Evolutionary conservation across 345 rosid genomes (phyloP).

Genomic region (Rhodomyrtus tomentosa): DNA sequence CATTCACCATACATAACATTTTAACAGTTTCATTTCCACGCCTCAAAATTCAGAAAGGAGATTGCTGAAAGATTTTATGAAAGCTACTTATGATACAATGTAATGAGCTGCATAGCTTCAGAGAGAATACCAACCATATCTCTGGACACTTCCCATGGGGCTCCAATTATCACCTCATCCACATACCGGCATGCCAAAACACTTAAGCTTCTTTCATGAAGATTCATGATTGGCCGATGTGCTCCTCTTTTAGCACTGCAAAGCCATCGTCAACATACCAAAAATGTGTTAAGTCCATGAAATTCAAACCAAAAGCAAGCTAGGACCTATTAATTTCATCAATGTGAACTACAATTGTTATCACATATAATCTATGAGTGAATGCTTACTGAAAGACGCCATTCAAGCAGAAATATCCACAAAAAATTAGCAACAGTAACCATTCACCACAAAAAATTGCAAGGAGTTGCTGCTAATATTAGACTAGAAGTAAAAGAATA

Average conservation of each 20-base stretch:
- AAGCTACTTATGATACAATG: neutral
- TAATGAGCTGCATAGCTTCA: neutral
- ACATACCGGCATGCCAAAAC: conserved; percentile 71
- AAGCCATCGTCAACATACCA: neutral
- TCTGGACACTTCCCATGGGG: conserved; percentile 59
- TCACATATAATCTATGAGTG: neutral
- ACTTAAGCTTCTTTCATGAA: conserved; percentile 73
- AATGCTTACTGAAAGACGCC: neutral
- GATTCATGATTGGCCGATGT: conserved; percentile 74
- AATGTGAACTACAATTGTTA: neutral
- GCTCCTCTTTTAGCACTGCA: conserved; percentile 60
- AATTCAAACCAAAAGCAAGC: neutral
- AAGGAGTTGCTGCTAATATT: neutral
- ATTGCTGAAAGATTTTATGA: neutral
- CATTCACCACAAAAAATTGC: neutral
- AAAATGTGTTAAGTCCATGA: neutral
- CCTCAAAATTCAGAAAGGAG: neutral
- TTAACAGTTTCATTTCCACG: neutral
- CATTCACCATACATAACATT: neutral
- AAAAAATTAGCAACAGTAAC: neutral
- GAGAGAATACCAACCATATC: conserved; percentile 44
- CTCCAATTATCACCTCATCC: conserved; percentile 77
- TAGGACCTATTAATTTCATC: neutral
- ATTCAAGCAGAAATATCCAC: neutral
- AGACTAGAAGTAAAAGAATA: neutral